Conservation (phyloP, 208 protist genomes). For the Acanthamoeba lenticulata region DNA sequence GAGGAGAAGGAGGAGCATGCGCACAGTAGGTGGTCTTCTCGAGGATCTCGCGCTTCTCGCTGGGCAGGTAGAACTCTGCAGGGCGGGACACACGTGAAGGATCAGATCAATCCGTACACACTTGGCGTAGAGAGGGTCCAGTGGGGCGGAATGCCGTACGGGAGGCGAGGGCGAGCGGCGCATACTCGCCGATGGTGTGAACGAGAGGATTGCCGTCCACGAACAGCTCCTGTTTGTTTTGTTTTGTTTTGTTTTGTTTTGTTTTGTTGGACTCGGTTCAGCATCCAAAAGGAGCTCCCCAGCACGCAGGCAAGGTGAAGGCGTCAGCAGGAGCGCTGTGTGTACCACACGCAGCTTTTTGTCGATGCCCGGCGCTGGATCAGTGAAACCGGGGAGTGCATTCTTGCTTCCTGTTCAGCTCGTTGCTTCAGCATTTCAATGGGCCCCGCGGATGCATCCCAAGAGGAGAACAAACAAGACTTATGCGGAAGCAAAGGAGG, state of each 20-base stretch:
- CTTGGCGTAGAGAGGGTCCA: no score
- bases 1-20: no score
- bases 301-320: no score
- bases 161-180: background rate
- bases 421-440: no score
- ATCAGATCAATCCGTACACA: background rate
- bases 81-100: background rate
- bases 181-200: background rate
- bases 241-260: no score
- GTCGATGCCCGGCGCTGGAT: background rate
- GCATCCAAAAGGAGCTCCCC: no score
- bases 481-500: background rate
- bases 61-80: background rate
- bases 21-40: no score
- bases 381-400: background rate
- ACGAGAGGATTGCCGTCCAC: background rate
- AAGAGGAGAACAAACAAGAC: background rate
- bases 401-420: conserved; percentile 32
- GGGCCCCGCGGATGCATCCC: no score
- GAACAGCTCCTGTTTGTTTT: background rate
- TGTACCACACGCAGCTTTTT: conserved; percentile 1
- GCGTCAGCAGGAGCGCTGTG: background rate
- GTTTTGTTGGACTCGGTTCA: no score
- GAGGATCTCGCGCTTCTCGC: background rate
- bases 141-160: background rate